Evolutionary conservation across 805 yeast species (phyloP), one percentile per base, ranked within the genome.

Genomic region (Gaillardinia entomophila): DNA sequence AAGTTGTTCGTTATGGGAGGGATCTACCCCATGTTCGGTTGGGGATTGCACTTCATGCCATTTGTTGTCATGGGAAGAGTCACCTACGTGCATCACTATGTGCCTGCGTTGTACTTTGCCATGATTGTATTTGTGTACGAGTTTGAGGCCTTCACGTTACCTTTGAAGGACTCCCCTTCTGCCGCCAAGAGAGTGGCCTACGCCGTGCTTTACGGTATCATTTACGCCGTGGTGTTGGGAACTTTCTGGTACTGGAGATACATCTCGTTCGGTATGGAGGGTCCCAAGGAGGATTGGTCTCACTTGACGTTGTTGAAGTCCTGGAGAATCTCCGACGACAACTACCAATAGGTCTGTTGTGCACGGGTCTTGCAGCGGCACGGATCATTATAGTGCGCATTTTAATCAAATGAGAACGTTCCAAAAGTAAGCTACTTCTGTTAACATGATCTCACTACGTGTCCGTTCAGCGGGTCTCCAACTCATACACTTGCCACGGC

Each of bases 91-190:
- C 98, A 90, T 62, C 98, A 90, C 58, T 90, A 90, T 60, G 75
- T 88, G 45, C 98, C 98, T 11, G 96, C 97, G 1, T 71, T 89
- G 42, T 90, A 84, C 62, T 90, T 90, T 79, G 97, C 97, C 31
- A 81, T 88, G 67, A 65, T 89, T 42, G 80, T 86, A 19, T 69
- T 77, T 45, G 77, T 75, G 35, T 83, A 75, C 51, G 57, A 74
- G 42, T 60, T 81, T 29, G 86, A 81, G 41, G 57, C 62, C 24
- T 48, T 63, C 33, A 54, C 71, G 14, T 37, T 25, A 12, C 15
- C 30, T 13, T 27, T 58, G 35, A 43, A 38, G 27, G 41, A 34
- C 6, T 45, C 46, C 17, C 37, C 28, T 20, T 37, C 35, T 24
- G n/a, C 32, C 6, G 26, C 20, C 18, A 30, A 37, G 30, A 54